phyloP scores from a whole-genome alignment of 208 protist genomes.

The Trypanosoma cruzi region DNA sequence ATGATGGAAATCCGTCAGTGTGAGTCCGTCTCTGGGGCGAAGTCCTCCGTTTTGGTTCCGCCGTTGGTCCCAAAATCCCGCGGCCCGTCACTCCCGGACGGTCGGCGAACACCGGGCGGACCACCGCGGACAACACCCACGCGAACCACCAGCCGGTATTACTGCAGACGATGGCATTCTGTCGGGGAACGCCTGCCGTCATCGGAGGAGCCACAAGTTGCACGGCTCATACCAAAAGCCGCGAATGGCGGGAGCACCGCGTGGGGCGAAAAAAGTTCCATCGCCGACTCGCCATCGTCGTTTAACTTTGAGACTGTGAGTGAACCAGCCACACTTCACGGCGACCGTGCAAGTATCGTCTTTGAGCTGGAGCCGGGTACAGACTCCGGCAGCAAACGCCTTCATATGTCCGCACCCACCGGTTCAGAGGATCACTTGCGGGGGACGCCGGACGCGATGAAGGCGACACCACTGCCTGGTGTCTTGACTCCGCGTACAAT shows the following conservation, averaged over 20 bases:
- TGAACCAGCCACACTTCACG: no score
- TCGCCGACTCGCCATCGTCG: not conserved
- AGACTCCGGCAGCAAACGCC: no score
- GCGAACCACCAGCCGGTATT: constrained; percentile 21
- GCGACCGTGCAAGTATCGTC: not conserved
- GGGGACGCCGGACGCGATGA: not conserved
- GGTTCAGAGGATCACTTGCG: no score
- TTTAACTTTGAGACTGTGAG: not conserved
- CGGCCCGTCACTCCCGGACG: constrained; percentile 34
- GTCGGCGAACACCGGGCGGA: constrained; percentile 28
- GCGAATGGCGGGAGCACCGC: not conserved
- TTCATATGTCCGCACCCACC: no score
- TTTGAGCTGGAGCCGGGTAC: not conserved
- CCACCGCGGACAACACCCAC: constrained; percentile 21
- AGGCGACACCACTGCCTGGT: no score
- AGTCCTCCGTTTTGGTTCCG: constrained; percentile 10
- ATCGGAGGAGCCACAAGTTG: no score
- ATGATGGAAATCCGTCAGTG: not conserved
- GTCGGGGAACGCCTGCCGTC: not conserved
- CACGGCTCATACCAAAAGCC: no score
- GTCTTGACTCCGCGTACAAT: no score
- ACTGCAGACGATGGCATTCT: not conserved
- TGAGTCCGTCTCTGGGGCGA: not conserved
- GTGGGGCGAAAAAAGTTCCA: not conserved
- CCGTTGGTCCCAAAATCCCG: constrained; percentile 51